Conservation (phyloP, 177 flowering plant species). For the Tripterygium wilfordii region DNA sequence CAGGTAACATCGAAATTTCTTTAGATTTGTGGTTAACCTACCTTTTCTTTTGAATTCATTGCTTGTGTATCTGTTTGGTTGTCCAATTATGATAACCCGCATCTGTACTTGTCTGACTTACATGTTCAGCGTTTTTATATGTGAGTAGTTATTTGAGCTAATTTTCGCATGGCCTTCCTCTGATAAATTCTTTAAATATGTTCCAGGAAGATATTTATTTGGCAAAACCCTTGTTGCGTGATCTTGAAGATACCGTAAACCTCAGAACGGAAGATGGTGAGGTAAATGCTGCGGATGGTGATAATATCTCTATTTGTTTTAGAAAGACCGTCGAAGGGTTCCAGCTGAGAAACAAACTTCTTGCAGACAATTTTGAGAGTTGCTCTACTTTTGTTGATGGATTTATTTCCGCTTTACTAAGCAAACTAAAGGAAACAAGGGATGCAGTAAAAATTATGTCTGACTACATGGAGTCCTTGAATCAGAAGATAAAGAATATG, state of each 20-base stretch:
- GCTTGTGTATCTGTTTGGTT: background rate
- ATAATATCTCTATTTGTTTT: conserved; percentile 29
- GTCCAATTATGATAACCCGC: too few relatives aligned
- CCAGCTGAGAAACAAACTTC: conserved; percentile 35
- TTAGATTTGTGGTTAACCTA: too few relatives aligned
- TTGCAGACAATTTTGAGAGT: conserved; percentile 41
- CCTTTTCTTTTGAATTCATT: background rate
- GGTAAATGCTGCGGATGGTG: conserved; percentile 24
- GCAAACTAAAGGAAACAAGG: conserved; percentile 35
- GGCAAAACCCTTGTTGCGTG: conserved; percentile 21
- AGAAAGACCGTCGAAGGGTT: conserved; percentile 40
- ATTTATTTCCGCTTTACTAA: conserved; percentile 36
- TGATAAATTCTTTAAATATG: conserved; percentile 4
- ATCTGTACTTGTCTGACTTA: too few relatives aligned
- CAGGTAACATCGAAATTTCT: conserved; percentile 67
- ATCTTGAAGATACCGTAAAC: conserved; percentile 19
- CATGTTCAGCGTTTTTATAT: too few relatives aligned
- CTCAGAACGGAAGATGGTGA: conserved; percentile 24
- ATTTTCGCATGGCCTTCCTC: background rate
- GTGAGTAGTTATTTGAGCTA: too few relatives aligned
- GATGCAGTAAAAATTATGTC: conserved; percentile 24
- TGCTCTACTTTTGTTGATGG: conserved; percentile 45
- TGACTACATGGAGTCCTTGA: conserved; percentile 34
- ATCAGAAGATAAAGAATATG: conserved; percentile 30
- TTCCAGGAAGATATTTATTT: conserved; percentile 38